Conservation (phyloP, 177 flowering plant genomes). For the Tripterygium wilfordii region DNA sequence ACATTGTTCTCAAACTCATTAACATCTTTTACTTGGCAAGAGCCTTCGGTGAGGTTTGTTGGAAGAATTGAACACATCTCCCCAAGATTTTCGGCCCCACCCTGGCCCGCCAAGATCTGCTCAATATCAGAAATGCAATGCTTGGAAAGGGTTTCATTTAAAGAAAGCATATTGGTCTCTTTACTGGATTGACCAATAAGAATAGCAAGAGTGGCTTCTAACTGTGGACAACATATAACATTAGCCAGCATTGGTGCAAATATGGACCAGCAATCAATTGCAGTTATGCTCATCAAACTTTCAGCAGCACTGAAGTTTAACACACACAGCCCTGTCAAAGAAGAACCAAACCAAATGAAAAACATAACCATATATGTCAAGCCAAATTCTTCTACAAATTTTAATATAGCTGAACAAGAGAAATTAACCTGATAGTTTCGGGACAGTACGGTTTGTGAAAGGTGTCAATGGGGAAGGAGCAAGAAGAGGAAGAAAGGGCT, state of each 20-base stretch:
- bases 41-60: slow-evolving; percentile 71
- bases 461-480: slow-evolving; percentile 92
- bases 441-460: slow-evolving; percentile 61
- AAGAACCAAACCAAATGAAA: slow-evolving; percentile 11
- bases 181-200: slow-evolving; percentile 85
- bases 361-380: neutral
- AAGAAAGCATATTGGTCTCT: slow-evolving; percentile 56
- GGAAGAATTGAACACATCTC: slow-evolving; percentile 66
- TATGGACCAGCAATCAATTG: slow-evolving; percentile 62
- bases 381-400: slow-evolving; percentile 12
- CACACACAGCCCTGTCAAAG: slow-evolving; percentile 69
- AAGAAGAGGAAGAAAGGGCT: slow-evolving; percentile 75
- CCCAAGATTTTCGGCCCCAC: slow-evolving; percentile 54
- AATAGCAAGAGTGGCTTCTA: slow-evolving; percentile 65
- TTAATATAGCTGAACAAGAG: no score
- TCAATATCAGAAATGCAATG: slow-evolving; percentile 86
- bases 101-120: slow-evolving; percentile 65
- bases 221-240: slow-evolving; percentile 93
- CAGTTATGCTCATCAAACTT: slow-evolving; percentile 56
- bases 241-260: slow-evolving; percentile 85
- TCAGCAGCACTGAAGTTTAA: slow-evolving; percentile 72
- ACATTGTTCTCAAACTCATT: slow-evolving; percentile 68
- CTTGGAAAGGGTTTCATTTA: slow-evolving; percentile 56
- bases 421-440: slow-evolving; percentile 72
- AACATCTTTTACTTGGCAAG: slow-evolving; percentile 80